phyloP scores from a whole-genome alignment of 1,284 basidiomycete genomes.

The Tilletia caries region DNA sequence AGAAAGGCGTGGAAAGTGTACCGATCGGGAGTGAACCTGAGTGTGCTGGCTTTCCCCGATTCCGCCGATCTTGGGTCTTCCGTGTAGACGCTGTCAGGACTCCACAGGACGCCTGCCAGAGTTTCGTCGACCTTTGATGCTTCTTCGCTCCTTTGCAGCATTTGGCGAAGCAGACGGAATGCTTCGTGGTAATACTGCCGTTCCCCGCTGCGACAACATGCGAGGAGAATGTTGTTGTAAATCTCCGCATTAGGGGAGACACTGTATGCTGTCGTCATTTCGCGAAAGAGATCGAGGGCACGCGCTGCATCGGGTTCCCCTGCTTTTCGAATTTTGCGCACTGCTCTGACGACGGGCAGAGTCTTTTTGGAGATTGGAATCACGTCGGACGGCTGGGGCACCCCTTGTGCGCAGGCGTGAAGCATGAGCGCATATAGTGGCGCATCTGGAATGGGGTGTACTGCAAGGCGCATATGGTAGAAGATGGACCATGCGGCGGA shows the following conservation, averaged over 20 bases:
- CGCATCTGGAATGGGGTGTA: slow-evolving; percentile 75
- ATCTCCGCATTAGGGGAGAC: slow-evolving; percentile 67
- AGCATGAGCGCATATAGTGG: slow-evolving; percentile 83
- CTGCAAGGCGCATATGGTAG: slow-evolving; percentile 89
- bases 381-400: slow-evolving; percentile 55
- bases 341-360: background rate
- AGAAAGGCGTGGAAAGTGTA: slow-evolving; percentile 77
- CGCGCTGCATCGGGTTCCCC: slow-evolving; percentile 72
- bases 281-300: slow-evolving; percentile 86
- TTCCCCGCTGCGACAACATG: slow-evolving; percentile 58
- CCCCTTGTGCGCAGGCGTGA: slow-evolving; percentile 69
- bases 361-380: background rate
- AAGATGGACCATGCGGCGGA: slow-evolving; percentile 74
- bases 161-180: slow-evolving; percentile 59
- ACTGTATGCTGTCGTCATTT: slow-evolving; percentile 71
- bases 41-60: background rate
- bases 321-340: background rate
- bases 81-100: background rate
- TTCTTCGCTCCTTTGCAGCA: slow-evolving; percentile 71
- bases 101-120: background rate
- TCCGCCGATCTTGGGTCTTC: background rate
- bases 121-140: slow-evolving; percentile 16
- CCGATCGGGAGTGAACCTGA: slow-evolving; percentile 64
- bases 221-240: slow-evolving; percentile 78
- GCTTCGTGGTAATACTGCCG: slow-evolving; percentile 43